These are phyloP conservation scores for Pouteria glomerata DNA, from an alignment of 148 eudicot genomes.

Conservation along the genomic window DNA sequence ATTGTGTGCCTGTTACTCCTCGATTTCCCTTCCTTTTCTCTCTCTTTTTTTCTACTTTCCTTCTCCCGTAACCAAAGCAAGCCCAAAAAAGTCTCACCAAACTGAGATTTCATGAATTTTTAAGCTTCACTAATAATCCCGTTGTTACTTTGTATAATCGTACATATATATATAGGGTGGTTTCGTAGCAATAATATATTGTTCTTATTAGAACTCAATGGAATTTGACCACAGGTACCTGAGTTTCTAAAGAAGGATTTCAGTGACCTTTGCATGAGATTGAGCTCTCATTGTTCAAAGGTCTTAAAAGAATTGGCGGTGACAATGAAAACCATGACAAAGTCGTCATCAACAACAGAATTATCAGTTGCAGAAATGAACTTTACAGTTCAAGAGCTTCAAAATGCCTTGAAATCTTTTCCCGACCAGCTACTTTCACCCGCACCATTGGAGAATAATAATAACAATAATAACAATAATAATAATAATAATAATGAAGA, in stretches of 20 bases:
- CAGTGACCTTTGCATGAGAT: conserved; percentile 33
- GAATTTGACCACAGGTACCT: conserved; percentile 40
- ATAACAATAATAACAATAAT: no score
- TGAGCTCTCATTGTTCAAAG: conserved; percentile 49
- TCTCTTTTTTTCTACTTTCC: no score
- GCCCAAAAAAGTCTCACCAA: no score
- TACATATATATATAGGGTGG: no score
- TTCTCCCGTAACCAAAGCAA: no score
- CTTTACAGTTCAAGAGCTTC: conserved; percentile 58
- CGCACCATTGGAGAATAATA: neutral
- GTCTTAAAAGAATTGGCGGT: conserved; percentile 57
- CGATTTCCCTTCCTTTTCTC: no score
- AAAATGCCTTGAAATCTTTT: conserved; percentile 42
- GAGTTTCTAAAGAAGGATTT: conserved; percentile 47
- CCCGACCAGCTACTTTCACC: conserved; percentile 23
- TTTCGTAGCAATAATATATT: neutral
- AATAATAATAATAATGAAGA: no score
- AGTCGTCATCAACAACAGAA: conserved; percentile 50
- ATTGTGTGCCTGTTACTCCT: no score
- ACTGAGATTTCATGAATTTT: no score
- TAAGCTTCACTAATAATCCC: no score
- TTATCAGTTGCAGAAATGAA: conserved; percentile 46
- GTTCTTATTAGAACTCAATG: neutral
- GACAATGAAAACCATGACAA: conserved; percentile 42
- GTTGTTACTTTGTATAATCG: no score